phyloP scores from a whole-genome alignment of 441 rosid genomes.

The Bruguiera hainesii region DNA sequence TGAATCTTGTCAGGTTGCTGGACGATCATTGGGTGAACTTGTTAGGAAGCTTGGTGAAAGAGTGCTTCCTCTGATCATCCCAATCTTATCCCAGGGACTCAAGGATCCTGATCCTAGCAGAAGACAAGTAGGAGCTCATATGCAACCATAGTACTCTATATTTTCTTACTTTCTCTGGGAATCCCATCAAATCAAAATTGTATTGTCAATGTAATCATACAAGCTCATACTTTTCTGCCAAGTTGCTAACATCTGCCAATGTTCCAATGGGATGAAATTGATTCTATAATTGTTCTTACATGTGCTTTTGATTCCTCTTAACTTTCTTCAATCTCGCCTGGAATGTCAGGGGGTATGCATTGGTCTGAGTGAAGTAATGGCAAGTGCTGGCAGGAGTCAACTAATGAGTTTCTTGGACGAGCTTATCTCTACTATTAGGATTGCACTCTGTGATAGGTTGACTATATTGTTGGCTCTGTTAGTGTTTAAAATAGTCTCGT shows the following conservation, averaged over 20 bases:
- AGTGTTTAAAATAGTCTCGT: slow-evolving; percentile 10
- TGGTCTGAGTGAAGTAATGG: slow-evolving; percentile 99
- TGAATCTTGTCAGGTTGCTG: slow-evolving; percentile 70
- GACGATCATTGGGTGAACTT: slow-evolving; percentile 95
- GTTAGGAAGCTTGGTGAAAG: slow-evolving; percentile 99
- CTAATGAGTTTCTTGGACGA: slow-evolving; percentile 93
- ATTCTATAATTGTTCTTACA: not conserved
- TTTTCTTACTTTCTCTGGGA: not conserved
- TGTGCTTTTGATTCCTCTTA: slow-evolving; percentile 6
- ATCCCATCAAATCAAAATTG: not conserved
- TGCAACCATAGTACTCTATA: not conserved
- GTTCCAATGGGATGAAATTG: no score
- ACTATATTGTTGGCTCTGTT: slow-evolving; percentile 15
- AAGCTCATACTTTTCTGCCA: not conserved
- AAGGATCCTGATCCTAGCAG: slow-evolving; percentile 78
- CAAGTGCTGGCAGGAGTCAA: slow-evolving; percentile 96
- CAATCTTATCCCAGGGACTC: slow-evolving; percentile 85
- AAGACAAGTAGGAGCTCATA: slow-evolving; percentile 69
- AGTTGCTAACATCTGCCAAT: no score
- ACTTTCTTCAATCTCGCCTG: slow-evolving; percentile 19
- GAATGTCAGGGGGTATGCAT: slow-evolving; percentile 90
- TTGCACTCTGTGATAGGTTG: slow-evolving; percentile 98
- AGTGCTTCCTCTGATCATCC: slow-evolving; percentile 98
- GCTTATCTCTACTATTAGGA: slow-evolving; percentile 92
- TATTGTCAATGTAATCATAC: not conserved